Percentiles rank a stretch among this genome's conserved stretches.
Evolutionary conservation across 129 eudicot species (phyloP).

Genomic region (Chrysanthemum makinoi): DNA sequence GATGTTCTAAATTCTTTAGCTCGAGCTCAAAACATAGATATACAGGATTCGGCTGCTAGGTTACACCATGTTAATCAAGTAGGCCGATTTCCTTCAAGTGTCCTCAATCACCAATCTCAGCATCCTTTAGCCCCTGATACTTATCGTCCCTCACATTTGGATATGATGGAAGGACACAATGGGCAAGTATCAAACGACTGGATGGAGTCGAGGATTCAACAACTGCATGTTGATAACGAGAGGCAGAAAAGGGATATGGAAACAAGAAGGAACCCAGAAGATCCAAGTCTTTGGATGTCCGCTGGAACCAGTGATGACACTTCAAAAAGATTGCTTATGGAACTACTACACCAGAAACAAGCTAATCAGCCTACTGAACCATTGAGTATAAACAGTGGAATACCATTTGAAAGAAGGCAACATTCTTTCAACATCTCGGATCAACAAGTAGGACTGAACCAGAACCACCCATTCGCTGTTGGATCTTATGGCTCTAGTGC

Average conservation of each 20-base stretch:
- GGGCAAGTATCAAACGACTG: conserved; percentile 62
- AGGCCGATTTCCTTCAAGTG: conserved; percentile 46
- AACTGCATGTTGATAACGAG: conserved; percentile 52
- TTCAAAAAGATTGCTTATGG: conserved; percentile 86
- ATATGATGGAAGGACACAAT: conserved; percentile 50
- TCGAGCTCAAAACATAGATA: conserved; percentile 47
- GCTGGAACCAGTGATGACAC: conserved; percentile 70
- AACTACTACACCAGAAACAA: conserved; percentile 70
- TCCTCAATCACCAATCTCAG: conserved; percentile 50
- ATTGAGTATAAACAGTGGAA: conserved; percentile 32
- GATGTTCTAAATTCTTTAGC: conserved; percentile 54
- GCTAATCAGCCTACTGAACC: conserved; percentile 42
- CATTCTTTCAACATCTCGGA: conserved; percentile 38
- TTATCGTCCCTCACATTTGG: conserved; percentile 44
- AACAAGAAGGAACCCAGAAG: conserved; percentile 46
- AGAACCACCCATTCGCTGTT: conserved; percentile 33
- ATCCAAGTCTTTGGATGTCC: conserved; percentile 75
- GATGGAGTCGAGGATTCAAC: conserved; percentile 70
- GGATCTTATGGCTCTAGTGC: conserved; percentile 63
- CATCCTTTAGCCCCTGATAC: conserved; percentile 38
- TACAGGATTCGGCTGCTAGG: conserved; percentile 52
- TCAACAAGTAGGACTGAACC: conserved; percentile 48
- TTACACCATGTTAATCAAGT: conserved; percentile 53
- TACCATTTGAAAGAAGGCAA: conserved; percentile 43
- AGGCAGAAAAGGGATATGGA: conserved; percentile 61